These are phyloP conservation scores for Phytophthora cajani DNA, from an alignment of 352 stramenopile species.

Conservation along the genomic window DNA sequence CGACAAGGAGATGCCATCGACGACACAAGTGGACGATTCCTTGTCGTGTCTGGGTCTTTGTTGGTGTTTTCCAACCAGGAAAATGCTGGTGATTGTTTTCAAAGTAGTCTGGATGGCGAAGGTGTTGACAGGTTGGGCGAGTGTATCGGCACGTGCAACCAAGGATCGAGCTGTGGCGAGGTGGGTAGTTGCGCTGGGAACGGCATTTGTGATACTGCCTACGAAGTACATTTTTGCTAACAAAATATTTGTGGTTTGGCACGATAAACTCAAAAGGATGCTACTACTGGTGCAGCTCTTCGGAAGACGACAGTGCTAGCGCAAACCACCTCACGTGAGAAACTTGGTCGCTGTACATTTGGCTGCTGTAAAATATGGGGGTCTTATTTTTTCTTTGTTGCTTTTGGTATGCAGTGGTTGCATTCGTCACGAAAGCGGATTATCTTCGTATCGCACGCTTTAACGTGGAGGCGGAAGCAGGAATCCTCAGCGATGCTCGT, in stretches of 20 bases:
- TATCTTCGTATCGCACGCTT: constrained; percentile 48
- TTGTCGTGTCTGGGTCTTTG: constrained; percentile 52
- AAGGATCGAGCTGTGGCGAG: constrained; percentile 49
- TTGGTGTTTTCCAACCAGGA: constrained; percentile 48
- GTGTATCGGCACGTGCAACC: constrained; percentile 43
- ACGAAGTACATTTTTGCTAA: background rate
- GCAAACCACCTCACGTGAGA: constrained; percentile 51
- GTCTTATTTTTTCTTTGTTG: background rate
- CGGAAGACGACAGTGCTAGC: constrained; percentile 46
- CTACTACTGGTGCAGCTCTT: constrained; percentile 36
- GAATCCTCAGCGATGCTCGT: constrained; percentile 2
- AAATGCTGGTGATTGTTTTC: background rate
- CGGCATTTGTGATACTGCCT: background rate
- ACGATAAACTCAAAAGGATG: constrained; percentile 33
- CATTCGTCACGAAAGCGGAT: constrained; percentile 46
- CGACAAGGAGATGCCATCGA: constrained; percentile 46
- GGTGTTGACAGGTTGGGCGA: constrained; percentile 36
- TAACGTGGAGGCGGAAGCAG: constrained; percentile 35
- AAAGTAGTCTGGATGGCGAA: constrained; percentile 18
- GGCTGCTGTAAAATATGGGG: background rate
- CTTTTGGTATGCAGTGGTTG: constrained; percentile 27
- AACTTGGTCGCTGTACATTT: background rate
- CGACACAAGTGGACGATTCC: constrained; percentile 45
- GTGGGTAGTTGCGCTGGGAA: constrained; percentile 28
- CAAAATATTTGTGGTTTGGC: background rate